Percentiles rank a stretch among this genome's conserved stretches.
These are phyloP conservation scores for Aspergillus thermomutatus DNA, from an alignment of 2,329 filamentous ascomycete genomes.

Conservation along the genomic window DNA sequence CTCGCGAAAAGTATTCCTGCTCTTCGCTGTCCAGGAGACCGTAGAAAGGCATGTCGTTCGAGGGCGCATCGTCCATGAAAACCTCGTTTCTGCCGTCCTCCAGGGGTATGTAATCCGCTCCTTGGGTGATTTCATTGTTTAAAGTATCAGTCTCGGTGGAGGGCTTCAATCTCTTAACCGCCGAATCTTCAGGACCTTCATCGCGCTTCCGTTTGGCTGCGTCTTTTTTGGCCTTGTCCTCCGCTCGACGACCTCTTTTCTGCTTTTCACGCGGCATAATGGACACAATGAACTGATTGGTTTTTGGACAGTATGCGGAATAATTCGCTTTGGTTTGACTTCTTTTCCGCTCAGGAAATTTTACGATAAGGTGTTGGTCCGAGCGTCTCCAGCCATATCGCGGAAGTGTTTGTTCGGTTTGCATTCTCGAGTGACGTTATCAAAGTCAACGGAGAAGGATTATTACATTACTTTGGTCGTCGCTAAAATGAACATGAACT, in stretches of 20 bases:
- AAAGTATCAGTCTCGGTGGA: constrained; percentile 14
- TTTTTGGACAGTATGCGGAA: constrained; percentile 3
- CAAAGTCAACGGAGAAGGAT: not conserved
- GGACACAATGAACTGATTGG: not conserved
- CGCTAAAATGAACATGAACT: not conserved
- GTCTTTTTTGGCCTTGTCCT: constrained; percentile 38
- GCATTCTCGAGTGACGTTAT: constrained; percentile 13
- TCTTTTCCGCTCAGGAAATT: constrained; percentile 8
- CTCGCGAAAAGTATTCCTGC: constrained; percentile 90
- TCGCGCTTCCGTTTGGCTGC: constrained; percentile 37
- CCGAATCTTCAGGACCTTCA: constrained; percentile 28
- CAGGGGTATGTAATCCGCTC: constrained; percentile 39
- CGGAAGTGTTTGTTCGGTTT: constrained; percentile 30
- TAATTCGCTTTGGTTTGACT: constrained; percentile 24
- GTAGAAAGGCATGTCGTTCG: constrained; percentile 72
- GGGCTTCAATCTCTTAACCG: constrained; percentile 40
- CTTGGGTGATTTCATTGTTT: constrained; percentile 18
- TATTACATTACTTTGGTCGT: not conserved
- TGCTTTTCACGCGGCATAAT: constrained; percentile 47
- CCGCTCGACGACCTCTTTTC: constrained; percentile 45
- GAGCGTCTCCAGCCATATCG: constrained; percentile 25
- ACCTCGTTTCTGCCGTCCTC: constrained; percentile 19
- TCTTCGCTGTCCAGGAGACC: constrained; percentile 90
- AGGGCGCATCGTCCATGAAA: constrained; percentile 15
- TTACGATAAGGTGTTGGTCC: constrained; percentile 37